Percentiles rank a stretch among this genome's conserved stretches.
Conservation (phyloP, 805 yeast species). For the Starmerella asiatica region DNA sequence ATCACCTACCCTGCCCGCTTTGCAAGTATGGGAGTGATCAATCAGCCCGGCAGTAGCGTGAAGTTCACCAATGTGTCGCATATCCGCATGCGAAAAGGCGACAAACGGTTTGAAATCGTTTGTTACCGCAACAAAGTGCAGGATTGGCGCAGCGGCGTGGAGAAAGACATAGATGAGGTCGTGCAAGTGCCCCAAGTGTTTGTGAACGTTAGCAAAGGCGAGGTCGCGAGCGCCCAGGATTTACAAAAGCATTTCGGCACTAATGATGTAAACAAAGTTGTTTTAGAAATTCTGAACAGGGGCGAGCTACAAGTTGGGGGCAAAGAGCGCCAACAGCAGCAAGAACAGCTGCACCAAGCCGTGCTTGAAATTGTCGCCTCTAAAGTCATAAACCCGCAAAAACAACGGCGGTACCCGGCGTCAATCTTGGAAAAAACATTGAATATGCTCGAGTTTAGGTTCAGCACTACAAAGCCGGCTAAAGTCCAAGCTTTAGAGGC, state of each 20-base stretch:
- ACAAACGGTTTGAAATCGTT: conserved; percentile 85
- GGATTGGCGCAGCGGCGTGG: conserved; percentile 79
- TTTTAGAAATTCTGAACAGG: conserved; percentile 67
- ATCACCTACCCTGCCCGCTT: too few relatives aligned
- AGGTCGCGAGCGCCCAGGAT: conserved; percentile 79
- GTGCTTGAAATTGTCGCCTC: conserved; percentile 71
- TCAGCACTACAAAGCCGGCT: conserved; percentile 51
- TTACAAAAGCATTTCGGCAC: conserved; percentile 59
- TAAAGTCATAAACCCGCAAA: conserved; percentile 80
- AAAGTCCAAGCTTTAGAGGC: conserved; percentile 88
- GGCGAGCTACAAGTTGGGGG: conserved; percentile 94
- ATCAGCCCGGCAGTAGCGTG: conserved; percentile 78
- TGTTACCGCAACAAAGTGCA: conserved; percentile 96
- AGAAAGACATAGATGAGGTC: conserved; percentile 90
- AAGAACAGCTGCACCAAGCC: conserved; percentile 64
- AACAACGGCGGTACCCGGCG: conserved; percentile 85
- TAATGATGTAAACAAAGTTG: conserved; percentile 58
- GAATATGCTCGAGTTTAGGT: conserved; percentile 55
- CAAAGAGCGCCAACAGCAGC: conserved; percentile 71
- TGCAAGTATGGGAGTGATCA: conserved; percentile 5
- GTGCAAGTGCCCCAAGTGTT: conserved; percentile 93
- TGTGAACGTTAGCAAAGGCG: conserved; percentile 84
- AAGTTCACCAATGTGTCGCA: conserved; percentile 87
- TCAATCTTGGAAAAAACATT: conserved; percentile 84
- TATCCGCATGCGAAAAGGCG: conserved; percentile 77